These are phyloP conservation scores for Wilcoxina mikolae DNA, from an alignment of 495 filamentous ascomycete species.

Conservation along the genomic window DNA sequence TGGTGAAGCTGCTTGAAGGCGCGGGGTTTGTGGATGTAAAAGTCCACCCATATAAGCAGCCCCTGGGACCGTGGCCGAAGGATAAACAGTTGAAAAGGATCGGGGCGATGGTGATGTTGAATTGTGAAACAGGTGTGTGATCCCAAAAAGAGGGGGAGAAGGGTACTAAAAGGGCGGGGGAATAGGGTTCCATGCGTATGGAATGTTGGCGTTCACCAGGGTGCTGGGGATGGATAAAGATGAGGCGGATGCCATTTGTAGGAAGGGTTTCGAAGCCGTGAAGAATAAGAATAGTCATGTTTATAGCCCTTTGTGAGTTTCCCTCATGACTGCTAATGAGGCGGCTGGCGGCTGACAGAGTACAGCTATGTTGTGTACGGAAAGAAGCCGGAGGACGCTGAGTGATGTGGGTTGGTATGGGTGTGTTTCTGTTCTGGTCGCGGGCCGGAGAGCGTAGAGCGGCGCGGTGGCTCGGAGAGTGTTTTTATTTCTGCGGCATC, in stretches of 20 bases:
- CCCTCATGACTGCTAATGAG: no score
- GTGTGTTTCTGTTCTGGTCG: no score
- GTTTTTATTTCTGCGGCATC: no score
- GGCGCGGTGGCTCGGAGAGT: no score
- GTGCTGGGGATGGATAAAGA: slow-evolving; percentile 7
- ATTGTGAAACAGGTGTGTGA: neutral
- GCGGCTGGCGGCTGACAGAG: no score
- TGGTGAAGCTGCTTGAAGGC: neutral
- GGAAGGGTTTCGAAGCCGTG: neutral
- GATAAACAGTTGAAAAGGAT: slow-evolving; percentile 36
- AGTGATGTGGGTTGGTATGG: no score
- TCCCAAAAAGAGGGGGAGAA: neutral
- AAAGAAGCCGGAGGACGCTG: no score
- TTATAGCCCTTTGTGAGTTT: slow-evolving; percentile 1
- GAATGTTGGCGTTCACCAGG: slow-evolving; percentile 7
- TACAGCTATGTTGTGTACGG: no score
- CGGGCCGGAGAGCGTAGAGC: no score
- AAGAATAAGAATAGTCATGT: slow-evolving; percentile 6
- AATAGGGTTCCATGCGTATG: neutral
- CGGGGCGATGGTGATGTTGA: slow-evolving; percentile 19
- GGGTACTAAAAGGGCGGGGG: neutral
- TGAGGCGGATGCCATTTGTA: slow-evolving; percentile 1
- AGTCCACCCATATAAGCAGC: slow-evolving; percentile 13
- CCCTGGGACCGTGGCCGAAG: slow-evolving; percentile 37
- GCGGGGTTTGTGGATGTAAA: slow-evolving; percentile 9